Evolutionary conservation across 1,284 basidiomycete species (phyloP).

Genomic region (Quambalaria eucalypti): DNA sequence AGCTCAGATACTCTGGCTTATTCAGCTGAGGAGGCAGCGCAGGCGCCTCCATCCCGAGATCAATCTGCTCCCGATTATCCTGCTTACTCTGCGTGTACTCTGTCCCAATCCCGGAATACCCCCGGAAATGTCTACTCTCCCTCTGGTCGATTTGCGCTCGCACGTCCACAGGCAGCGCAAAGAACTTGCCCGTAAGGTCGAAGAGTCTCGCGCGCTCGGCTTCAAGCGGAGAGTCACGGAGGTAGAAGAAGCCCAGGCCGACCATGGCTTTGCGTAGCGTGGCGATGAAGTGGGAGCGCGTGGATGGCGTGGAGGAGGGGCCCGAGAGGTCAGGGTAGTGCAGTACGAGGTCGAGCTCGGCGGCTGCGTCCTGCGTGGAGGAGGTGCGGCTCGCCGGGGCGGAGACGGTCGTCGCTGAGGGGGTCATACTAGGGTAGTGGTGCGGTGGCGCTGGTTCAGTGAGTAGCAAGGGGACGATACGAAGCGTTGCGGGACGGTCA

Average conservation of each 20-base stretch:
- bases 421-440: no score
- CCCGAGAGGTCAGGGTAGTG: background rate
- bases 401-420: no score
- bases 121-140: background rate
- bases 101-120: background rate
- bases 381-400: no score
- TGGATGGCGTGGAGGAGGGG: background rate
- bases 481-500: no score
- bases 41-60: background rate
- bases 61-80: background rate
- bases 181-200: background rate
- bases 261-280: conserved; percentile 19
- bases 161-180: background rate
- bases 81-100: background rate
- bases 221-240: conserved; percentile 18
- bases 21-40: background rate
- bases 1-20: background rate
- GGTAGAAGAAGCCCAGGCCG: conserved; percentile 35
- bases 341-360: background rate
- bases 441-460: no score
- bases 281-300: conserved; percentile 11
- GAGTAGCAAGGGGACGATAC: no score
- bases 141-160: background rate
- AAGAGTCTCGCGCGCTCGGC: background rate
- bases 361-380: no score